phyloP scores from a whole-genome alignment of 768 basidiomycete genomes.

The Leccinum incarnatum region DNA sequence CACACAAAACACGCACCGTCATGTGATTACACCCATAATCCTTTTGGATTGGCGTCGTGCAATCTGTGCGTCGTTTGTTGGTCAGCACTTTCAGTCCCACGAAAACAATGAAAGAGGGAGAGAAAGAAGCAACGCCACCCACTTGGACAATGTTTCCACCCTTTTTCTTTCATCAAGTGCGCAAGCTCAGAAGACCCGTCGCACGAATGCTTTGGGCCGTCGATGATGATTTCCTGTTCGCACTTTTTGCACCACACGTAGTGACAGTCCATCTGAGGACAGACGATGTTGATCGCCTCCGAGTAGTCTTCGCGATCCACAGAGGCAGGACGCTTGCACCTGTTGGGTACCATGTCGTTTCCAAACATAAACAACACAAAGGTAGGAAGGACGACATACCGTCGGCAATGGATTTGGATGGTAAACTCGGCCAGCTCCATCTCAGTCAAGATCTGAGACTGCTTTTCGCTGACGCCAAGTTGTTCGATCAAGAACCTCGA shows the following conservation, averaged over 20 bases:
- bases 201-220: slow-evolving; percentile 50
- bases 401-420: slow-evolving; percentile 47
- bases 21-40: slow-evolving; percentile 58
- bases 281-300: slow-evolving; percentile 40
- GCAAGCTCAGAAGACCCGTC: slow-evolving; percentile 56
- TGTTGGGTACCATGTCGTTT: slow-evolving; percentile 19
- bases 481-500: slow-evolving; percentile 39
- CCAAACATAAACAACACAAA: neutral
- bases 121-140: slow-evolving; percentile 7
- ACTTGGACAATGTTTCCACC: slow-evolving; percentile 68
- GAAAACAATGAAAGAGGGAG: neutral
- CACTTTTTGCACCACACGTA: slow-evolving; percentile 64
- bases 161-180: slow-evolving; percentile 48
- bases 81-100: neutral
- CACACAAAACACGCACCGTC: slow-evolving; percentile 34
- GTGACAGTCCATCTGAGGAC: slow-evolving; percentile 47
- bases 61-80: slow-evolving; percentile 30
- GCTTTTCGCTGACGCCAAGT: slow-evolving; percentile 44
- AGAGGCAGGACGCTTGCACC: slow-evolving; percentile 47
- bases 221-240: slow-evolving; percentile 37
- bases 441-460: slow-evolving; percentile 42
- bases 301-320: slow-evolving; percentile 51
- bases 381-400: slow-evolving; percentile 32
- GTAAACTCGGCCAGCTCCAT: slow-evolving; percentile 46
- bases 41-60: slow-evolving; percentile 49